These are phyloP conservation scores for Trichoderma afroharzianum DNA, from an alignment of 2,329 filamentous ascomycete species.

Conservation along the genomic window DNA sequence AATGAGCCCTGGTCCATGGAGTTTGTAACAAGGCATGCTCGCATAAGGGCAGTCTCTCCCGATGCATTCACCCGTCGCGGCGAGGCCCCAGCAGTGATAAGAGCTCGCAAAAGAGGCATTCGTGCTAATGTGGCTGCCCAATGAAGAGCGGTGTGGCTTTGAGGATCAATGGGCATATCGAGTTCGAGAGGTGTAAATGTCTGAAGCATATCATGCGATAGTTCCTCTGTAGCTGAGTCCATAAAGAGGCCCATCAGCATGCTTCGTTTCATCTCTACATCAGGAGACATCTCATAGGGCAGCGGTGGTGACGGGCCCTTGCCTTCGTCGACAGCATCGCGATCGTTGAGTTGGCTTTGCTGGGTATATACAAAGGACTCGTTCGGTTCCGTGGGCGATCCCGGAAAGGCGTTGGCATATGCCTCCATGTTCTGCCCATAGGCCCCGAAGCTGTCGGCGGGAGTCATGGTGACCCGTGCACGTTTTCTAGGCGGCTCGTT, in stretches of 20 bases:
- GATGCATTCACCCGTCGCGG: conserved; percentile 84
- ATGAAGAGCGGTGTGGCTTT: conserved; percentile 85
- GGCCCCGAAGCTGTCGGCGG: conserved; percentile 56
- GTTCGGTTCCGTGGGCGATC: conserved; percentile 76
- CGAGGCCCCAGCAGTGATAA: conserved; percentile 81
- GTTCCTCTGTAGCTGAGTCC: conserved; percentile 67
- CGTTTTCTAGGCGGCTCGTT: conserved; percentile 80
- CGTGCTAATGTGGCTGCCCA: conserved; percentile 94
- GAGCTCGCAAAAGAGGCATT: conserved; percentile 72
- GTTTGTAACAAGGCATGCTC: conserved; percentile 89
- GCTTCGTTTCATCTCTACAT: conserved; percentile 75
- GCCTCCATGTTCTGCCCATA: conserved; percentile 47
- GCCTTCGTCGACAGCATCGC: conserved; percentile 45
- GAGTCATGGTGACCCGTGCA: conserved; percentile 55
- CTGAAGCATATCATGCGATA: conserved; percentile 68
- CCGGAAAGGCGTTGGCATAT: conserved; percentile 49
- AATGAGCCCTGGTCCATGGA: conserved; percentile 90
- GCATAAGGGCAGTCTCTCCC: conserved; percentile 89
- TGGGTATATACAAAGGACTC: conserved; percentile 70
- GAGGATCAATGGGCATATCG: conserved; percentile 87
- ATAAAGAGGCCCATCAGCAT: conserved; percentile 80
- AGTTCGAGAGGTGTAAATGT: conserved; percentile 75
- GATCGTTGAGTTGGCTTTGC: conserved; percentile 44
- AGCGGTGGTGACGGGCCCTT: conserved; percentile 63
- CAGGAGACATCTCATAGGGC: conserved; percentile 55